These are phyloP conservation scores for Raphanus sativus DNA, from an alignment of 345 rosid species.

Conservation along the genomic window DNA sequence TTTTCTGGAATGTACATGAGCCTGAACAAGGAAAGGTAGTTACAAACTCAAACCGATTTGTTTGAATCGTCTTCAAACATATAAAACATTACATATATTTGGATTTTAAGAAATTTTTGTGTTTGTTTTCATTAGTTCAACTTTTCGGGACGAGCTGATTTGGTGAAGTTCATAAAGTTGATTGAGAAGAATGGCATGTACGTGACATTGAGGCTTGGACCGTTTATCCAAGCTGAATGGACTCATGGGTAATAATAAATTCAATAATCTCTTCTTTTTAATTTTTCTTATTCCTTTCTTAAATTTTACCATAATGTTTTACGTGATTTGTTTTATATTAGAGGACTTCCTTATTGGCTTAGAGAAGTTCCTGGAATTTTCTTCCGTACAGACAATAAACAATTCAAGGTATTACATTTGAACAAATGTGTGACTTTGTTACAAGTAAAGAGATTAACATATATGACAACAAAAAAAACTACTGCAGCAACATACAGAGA, in stretches of 20 bases:
- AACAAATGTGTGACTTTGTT: too few relatives aligned
- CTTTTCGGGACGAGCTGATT: slow-evolving; percentile 65
- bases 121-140: slow-evolving; percentile 50
- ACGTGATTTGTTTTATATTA: slow-evolving; percentile 20
- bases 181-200: slow-evolving; percentile 58
- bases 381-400: slow-evolving; percentile 72
- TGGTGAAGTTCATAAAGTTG: slow-evolving; percentile 75
- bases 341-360: slow-evolving; percentile 93
- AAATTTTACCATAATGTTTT: neutral
- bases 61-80: too few relatives aligned
- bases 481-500: slow-evolving; percentile 59
- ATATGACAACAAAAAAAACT: neutral
- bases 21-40: slow-evolving; percentile 40
- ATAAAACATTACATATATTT: too few relatives aligned
- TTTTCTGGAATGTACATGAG: slow-evolving; percentile 74
- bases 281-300: neutral
- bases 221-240: slow-evolving; percentile 97
- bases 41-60: neutral
- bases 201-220: slow-evolving; percentile 74
- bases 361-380: slow-evolving; percentile 68
- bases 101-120: too few relatives aligned
- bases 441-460: neutral
- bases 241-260: slow-evolving; percentile 72
- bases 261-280: neutral
- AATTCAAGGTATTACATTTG: slow-evolving; percentile 84